Conservation (phyloP, 1,284 basidiomycete genomes). For the Spongiforma sp. region DNA sequence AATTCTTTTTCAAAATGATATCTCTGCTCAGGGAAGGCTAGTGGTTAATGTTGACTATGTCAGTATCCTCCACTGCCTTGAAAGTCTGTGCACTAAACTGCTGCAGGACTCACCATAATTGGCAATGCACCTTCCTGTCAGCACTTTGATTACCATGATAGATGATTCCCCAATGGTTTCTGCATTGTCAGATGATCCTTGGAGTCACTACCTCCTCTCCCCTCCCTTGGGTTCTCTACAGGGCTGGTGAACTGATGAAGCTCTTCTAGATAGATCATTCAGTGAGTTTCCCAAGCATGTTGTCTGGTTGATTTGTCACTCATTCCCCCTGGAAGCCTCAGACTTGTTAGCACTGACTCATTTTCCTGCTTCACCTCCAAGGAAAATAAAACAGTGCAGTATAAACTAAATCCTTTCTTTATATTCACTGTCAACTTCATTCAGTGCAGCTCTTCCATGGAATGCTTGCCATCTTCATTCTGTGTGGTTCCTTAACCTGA, state of each 20-base stretch:
- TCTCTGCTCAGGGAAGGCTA: constrained; percentile 53
- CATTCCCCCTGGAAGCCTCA: constrained; percentile 22
- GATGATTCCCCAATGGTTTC: constrained; percentile 56
- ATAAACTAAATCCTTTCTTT: constrained; percentile 59
- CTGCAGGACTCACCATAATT: constrained; percentile 63
- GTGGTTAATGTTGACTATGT: constrained; percentile 57
- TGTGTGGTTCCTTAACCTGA: constrained; percentile 55
- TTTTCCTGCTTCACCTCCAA: constrained; percentile 52
- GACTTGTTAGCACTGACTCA: constrained; percentile 16
- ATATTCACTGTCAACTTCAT: constrained; percentile 46
- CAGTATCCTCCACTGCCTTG: constrained; percentile 20
- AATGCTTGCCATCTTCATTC: constrained; percentile 43
- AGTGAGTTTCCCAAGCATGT: constrained; percentile 16
- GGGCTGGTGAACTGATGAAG: constrained; percentile 64
- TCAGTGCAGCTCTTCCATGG: constrained; percentile 39
- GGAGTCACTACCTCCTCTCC: constrained; percentile 52
- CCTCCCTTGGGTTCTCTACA: constrained; percentile 20
- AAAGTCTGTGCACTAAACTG: constrained; percentile 14
- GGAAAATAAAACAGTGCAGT: constrained; percentile 31
- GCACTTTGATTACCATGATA: constrained; percentile 58
- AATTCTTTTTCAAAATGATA: constrained; percentile 54
- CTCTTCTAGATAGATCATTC: constrained; percentile 12
- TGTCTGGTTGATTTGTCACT: constrained; percentile 32
- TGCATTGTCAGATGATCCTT: constrained; percentile 40
- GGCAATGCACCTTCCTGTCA: constrained; percentile 51